Evolutionary conservation across 1,139 yeast species (phyloP), one percentile per base, ranked within the genome.

Genomic region (Lodderomyces orthopsilosis): DNA sequence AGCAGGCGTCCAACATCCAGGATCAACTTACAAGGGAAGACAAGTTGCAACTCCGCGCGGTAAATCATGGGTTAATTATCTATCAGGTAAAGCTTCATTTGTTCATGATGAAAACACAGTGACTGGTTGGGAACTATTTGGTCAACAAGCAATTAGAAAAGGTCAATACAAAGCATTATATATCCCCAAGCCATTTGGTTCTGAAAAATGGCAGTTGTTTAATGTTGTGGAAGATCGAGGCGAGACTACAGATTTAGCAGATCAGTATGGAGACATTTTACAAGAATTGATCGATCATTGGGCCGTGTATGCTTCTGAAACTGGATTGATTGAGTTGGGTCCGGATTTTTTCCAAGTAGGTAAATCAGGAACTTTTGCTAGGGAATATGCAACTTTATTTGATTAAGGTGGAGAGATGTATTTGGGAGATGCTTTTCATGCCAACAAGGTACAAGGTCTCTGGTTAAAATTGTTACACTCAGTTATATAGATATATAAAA

Each of bases 121-220:
- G 4, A 70, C 75, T n/a, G 83, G 83, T 0, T 77, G 83, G 83
- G 83, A 78, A 49, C 56, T 77, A 19, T 75, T 77, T 52, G 79
- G 78, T 1, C 80, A 77, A 51, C 79, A 74, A 47, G 83, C 82
- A 0, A 66, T 77, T 27, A 62, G 82, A 51, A 70, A 70, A 52
- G 81, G 81, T 13, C 46, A 57, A 4, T 76, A 61, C 55, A 78
- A 78, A 51, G 78, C 79, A 0, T 51, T 75, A 2, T 77, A 54
- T 48, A 66, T 77, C 37, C 79, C 81, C 3, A 63, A 64, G 40
- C 81, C 81, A 1, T 57, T 65, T 40, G 82, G 81, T 0, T 62
- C 75, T 2, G 76, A 66, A n/a, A 59, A 60, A 50, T 77, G 82
- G 83, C 76, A 75, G 50, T 60, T 78, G 37, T 78, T 66, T 53